Percentiles rank a stretch among this genome's conserved stretches.
Evolutionary conservation across 805 yeast species (phyloP).

Genomic region (Cyberlindnera petersonii): DNA sequence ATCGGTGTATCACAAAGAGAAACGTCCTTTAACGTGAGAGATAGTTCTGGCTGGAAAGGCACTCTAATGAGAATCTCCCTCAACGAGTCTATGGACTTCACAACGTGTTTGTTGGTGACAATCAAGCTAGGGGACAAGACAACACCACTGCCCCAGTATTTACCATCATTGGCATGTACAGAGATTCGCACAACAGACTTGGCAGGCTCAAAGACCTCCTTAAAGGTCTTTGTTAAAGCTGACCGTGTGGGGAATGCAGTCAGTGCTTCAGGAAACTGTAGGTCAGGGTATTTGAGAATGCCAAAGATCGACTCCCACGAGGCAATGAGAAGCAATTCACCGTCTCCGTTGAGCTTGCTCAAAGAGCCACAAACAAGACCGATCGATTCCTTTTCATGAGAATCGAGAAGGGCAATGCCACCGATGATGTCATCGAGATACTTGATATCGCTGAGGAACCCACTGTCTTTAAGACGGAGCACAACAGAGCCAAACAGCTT

Average conservation of each 20-base stretch:
- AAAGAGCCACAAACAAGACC: slow-evolving; percentile 25
- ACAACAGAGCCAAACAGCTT: slow-evolving; percentile 20
- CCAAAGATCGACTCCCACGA: slow-evolving; percentile 26
- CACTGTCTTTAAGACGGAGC: slow-evolving; percentile 16
- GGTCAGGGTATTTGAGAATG: slow-evolving; percentile 9
- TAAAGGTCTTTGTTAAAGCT: background rate
- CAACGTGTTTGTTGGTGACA: slow-evolving; percentile 27
- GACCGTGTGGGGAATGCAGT: background rate
- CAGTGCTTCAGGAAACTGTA: slow-evolving; percentile 3
- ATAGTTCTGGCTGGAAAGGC: slow-evolving; percentile 9
- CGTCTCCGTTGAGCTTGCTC: slow-evolving; percentile 28
- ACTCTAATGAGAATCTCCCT: slow-evolving; percentile 12
- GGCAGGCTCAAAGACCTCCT: slow-evolving; percentile 12
- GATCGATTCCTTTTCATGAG: slow-evolving; percentile 10
- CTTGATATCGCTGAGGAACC: slow-evolving; percentile 24
- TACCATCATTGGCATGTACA: slow-evolving; percentile 15
- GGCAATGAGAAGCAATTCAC: slow-evolving; percentile 22
- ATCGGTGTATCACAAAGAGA: slow-evolving; percentile 16
- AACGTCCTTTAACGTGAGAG: slow-evolving; percentile 13
- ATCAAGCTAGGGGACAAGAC: slow-evolving; percentile 16
- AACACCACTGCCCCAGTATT: slow-evolving; percentile 31
- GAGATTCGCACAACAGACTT: slow-evolving; percentile 25
- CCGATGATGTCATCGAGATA: slow-evolving; percentile 29
- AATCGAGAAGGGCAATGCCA: slow-evolving; percentile 20
- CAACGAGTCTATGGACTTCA: slow-evolving; percentile 16